phyloP scores from a whole-genome alignment of 31 red algal species.

The Odonthalia washingtoniensis region DNA sequence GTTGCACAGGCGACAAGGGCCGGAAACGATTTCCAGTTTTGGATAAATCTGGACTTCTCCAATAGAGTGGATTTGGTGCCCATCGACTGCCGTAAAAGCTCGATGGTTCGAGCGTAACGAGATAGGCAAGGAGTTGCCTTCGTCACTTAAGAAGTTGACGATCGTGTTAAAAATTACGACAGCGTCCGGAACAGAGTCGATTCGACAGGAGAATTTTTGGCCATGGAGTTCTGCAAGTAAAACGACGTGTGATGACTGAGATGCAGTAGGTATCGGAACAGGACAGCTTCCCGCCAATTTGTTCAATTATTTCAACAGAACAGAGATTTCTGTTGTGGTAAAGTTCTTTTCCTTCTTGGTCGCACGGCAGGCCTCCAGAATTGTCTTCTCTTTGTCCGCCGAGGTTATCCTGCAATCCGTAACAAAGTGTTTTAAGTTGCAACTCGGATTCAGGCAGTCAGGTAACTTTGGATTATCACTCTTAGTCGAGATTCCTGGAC shows the following conservation, averaged over 20 bases:
- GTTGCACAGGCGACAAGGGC: slow-evolving; percentile 48
- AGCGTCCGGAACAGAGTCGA: slow-evolving; percentile 51
- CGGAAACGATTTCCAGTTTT: slow-evolving; percentile 29
- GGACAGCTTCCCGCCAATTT: background rate
- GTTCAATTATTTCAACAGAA: background rate
- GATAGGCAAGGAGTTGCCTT: slow-evolving; percentile 7
- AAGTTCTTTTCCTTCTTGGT: slow-evolving; percentile 4
- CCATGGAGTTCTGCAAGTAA: slow-evolving; percentile 20
- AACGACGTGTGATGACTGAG: slow-evolving; percentile 6
- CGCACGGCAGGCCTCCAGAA: background rate
- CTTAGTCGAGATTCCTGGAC: background rate
- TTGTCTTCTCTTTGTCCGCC: background rate
- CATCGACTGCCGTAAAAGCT: slow-evolving; percentile 27
- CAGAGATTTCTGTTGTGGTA: background rate
- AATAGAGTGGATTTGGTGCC: background rate
- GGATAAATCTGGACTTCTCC: slow-evolving; percentile 30
- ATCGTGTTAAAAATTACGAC: slow-evolving; percentile 48
- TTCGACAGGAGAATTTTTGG: slow-evolving; percentile 46
- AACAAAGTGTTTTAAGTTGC: background rate
- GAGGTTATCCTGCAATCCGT: background rate
- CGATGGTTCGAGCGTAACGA: background rate
- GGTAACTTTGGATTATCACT: background rate
- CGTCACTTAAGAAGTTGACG: slow-evolving; percentile 31
- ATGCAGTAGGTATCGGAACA: background rate
- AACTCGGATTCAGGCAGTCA: background rate